Evolutionary conservation across 2,329 filamentous ascomycete species (phyloP).

Genomic region (Pseudocercospora pini-densiflorae): DNA sequence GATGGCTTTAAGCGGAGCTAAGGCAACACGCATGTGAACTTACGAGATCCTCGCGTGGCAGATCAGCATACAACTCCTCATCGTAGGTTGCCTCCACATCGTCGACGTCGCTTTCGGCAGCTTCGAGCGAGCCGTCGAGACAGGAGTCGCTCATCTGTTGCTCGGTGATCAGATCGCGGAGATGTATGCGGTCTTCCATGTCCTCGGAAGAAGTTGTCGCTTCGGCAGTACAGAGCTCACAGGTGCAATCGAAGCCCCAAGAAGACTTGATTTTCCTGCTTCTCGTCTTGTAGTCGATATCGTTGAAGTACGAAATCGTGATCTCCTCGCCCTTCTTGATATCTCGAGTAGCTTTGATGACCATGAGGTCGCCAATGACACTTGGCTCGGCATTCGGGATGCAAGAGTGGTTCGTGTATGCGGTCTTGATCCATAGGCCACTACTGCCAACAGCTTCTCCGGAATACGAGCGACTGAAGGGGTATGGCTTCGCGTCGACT

Average conservation of each 20-base stretch:
- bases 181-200: background rate
- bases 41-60: background rate
- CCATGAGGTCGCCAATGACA: constrained; percentile 61
- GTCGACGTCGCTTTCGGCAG: background rate
- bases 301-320: constrained; percentile 25
- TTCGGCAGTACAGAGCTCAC: constrained; percentile 43
- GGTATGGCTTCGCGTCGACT: background rate
- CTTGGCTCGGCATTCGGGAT: constrained; percentile 50
- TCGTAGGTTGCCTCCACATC: constrained; percentile 6
- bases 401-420: constrained; percentile 61
- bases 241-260: constrained; percentile 53
- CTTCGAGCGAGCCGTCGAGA: background rate
- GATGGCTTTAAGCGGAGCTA: background rate
- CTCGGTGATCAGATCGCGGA: background rate
- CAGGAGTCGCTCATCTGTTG: background rate
- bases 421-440: constrained; percentile 56
- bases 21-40: background rate
- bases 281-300: constrained; percentile 40
- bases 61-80: background rate
- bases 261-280: constrained; percentile 25
- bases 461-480: background rate
- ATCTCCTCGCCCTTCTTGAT: constrained; percentile 54
- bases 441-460: background rate
- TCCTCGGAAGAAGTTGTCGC: background rate
- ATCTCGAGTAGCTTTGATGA: constrained; percentile 54